A percentile compares a stretch with the other conserved stretches of the same genome.
phyloP scores from a whole-genome alignment of 2,329 filamentous ascomycete genomes.

The Microcyclosporella mali region DNA sequence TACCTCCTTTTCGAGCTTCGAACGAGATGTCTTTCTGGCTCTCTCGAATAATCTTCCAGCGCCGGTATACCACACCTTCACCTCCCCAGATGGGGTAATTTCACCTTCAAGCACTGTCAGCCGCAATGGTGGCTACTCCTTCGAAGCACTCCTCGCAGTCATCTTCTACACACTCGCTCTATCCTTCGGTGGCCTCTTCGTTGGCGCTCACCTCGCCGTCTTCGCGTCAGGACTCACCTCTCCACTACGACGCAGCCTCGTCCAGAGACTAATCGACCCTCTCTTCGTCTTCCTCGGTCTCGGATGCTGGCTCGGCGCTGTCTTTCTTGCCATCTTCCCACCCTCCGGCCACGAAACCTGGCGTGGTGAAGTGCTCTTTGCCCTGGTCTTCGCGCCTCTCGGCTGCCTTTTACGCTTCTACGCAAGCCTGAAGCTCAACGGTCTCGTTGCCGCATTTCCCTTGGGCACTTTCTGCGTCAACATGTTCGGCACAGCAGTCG shows the following conservation, averaged over 20 bases:
- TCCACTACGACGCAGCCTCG: constrained; percentile 52
- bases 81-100: constrained; percentile 14
- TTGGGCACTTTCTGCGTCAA: constrained; percentile 83
- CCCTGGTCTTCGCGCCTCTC: constrained; percentile 73
- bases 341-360: constrained; percentile 60
- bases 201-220: constrained; percentile 70
- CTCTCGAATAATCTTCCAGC: constrained; percentile 65
- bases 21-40: constrained; percentile 72
- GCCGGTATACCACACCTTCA: constrained; percentile 39
- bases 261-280: constrained; percentile 59
- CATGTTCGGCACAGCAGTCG: constrained; percentile 64
- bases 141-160: constrained; percentile 73
- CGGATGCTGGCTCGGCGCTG: constrained; percentile 70
- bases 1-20: constrained; percentile 83
- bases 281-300: constrained; percentile 58
- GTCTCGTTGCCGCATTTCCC: constrained; percentile 61
- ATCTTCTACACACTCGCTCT: constrained; percentile 66
- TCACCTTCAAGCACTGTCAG: constrained; percentile 29
- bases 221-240: constrained; percentile 54
- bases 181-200: constrained; percentile 61
- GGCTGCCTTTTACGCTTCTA: constrained; percentile 75
- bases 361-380: constrained; percentile 70
- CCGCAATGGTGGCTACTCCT: constrained; percentile 69
- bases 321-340: constrained; percentile 66
- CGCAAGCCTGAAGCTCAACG: constrained; percentile 64